Evolutionary conservation across 1,139 yeast genomes (phyloP).

Genomic region (Meyerozyma athensensis): DNA sequence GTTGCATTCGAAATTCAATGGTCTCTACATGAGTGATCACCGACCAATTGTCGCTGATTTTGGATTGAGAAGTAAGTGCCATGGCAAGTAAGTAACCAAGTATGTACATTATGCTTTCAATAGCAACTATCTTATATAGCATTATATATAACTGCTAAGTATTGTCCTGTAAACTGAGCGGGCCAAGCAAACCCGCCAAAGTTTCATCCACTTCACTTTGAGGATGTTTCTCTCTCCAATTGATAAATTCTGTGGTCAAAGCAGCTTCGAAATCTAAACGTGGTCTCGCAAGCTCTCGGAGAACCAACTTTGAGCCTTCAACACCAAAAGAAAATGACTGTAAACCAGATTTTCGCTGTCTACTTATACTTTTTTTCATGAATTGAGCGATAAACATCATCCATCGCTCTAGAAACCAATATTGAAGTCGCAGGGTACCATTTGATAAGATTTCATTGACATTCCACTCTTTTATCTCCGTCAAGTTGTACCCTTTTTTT

Average conservation of each 20-base stretch:
- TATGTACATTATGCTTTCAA: background rate
- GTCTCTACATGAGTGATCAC: conserved; percentile 47
- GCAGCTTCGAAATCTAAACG: conserved; percentile 1
- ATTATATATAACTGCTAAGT: background rate
- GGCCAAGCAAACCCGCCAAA: background rate
- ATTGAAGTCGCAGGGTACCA: background rate
- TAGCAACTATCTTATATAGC: no score
- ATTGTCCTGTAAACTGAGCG: background rate
- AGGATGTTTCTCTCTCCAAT: background rate
- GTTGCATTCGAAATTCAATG: conserved; percentile 42
- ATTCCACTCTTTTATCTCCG: background rate
- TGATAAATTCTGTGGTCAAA: background rate
- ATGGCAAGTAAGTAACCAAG: background rate
- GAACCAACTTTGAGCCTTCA: background rate
- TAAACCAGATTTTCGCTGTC: background rate
- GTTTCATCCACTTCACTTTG: background rate
- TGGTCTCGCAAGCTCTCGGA: background rate
- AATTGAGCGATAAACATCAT: background rate
- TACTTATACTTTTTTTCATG: background rate
- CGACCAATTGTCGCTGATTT: conserved; percentile 50
- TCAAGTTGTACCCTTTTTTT: background rate
- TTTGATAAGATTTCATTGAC: background rate
- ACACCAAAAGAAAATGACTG: background rate
- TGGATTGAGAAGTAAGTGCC: conserved; percentile 2
- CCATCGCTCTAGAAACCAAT: background rate